These are phyloP conservation scores for Cladobotryum mycophilum DNA, from an alignment of 2,329 filamentous ascomycete genomes.

Conservation along the genomic window DNA sequence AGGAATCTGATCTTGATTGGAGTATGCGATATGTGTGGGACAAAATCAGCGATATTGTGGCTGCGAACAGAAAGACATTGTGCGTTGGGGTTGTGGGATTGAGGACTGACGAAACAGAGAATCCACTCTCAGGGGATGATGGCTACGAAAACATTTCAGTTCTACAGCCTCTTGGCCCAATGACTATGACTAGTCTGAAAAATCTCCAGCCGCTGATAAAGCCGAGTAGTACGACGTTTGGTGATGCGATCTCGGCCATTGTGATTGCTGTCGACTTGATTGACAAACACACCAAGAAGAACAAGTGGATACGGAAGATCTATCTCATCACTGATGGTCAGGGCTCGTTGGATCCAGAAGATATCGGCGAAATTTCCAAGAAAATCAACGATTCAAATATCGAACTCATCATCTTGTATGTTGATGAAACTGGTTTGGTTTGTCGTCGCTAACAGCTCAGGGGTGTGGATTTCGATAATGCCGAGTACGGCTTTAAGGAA, in stretches of 20 bases:
- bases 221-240: slow-evolving; percentile 60
- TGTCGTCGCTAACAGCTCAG: slow-evolving; percentile 36
- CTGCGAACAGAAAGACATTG: slow-evolving; percentile 60
- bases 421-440: slow-evolving; percentile 15
- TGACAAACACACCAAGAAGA: slow-evolving; percentile 65
- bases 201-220: slow-evolving; percentile 57
- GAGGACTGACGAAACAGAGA: slow-evolving; percentile 69
- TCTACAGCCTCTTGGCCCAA: slow-evolving; percentile 58
- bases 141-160: slow-evolving; percentile 79
- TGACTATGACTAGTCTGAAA: slow-evolving; percentile 63
- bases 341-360: slow-evolving; percentile 65
- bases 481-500: slow-evolving; percentile 85
- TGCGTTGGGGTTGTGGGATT: slow-evolving; percentile 76
- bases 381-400: slow-evolving; percentile 74
- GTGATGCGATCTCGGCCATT: slow-evolving; percentile 83
- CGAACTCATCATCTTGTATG: slow-evolving; percentile 71
- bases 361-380: slow-evolving; percentile 59
- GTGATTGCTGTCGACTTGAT: slow-evolving; percentile 88
- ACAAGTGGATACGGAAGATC: slow-evolving; percentile 76
- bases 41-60: slow-evolving; percentile 65
- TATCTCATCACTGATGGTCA: slow-evolving; percentile 79
- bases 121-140: slow-evolving; percentile 60
- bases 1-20: slow-evolving; percentile 80
- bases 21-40: slow-evolving; percentile 92
- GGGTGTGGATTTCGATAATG: slow-evolving; percentile 89